Percentiles rank a stretch among this genome's conserved stretches.
phyloP scores from a whole-genome alignment of 2,329 filamentous ascomycete genomes.

The Coniochaeta pulveracea region DNA sequence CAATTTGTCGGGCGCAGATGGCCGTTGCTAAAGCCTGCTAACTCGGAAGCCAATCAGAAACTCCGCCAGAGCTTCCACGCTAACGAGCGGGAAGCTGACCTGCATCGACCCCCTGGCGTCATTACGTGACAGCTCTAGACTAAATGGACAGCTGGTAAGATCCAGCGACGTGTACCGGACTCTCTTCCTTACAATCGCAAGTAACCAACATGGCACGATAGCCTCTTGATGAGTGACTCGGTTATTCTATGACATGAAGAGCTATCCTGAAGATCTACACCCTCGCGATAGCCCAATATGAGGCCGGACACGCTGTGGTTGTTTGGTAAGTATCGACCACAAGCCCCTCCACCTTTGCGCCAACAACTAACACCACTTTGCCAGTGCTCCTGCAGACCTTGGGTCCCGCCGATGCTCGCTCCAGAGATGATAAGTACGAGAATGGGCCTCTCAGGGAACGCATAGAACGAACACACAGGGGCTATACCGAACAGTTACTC shows the following conservation, averaged over 20 bases:
- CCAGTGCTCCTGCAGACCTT: constrained; percentile 36
- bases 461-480: neutral
- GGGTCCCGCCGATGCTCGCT: constrained; percentile 24
- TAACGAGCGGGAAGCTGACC: constrained; percentile 3
- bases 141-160: constrained; percentile 13
- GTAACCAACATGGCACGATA: constrained; percentile 4
- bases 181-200: no score
- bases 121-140: constrained; percentile 2
- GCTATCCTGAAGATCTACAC: constrained; percentile 4
- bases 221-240: neutral
- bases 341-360: constrained; percentile 7
- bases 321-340: constrained; percentile 24
- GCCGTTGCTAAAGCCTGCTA: no score
- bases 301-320: constrained; percentile 27
- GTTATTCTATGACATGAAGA: constrained; percentile 13
- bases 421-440: constrained; percentile 16
- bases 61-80: neutral
- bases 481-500: constrained; percentile 6
- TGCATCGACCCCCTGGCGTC: constrained; percentile 2
- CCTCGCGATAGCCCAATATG: constrained; percentile 23
- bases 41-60: no score
- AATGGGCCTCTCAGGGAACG: neutral
- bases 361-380: constrained; percentile 11
- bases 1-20: no score
- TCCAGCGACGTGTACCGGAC: neutral